Evolutionary conservation across 495 filamentous ascomycete species (phyloP).

Genomic region (Aspergillus nanangensis): DNA sequence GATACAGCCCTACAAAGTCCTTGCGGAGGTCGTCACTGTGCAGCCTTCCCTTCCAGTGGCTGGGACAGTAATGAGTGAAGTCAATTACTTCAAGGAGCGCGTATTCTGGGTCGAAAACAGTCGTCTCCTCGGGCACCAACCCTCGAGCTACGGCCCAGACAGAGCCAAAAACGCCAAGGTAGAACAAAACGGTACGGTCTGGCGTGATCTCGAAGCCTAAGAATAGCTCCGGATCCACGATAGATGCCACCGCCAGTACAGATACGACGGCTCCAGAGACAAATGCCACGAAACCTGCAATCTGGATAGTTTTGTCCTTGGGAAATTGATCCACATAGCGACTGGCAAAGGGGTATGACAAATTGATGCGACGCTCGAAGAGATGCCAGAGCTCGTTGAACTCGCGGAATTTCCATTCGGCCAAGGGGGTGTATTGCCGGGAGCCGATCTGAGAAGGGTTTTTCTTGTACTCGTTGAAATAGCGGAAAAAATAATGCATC

Average conservation of each 20-base stretch:
- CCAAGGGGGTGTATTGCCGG: conserved; percentile 85
- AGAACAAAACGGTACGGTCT: conserved; percentile 80
- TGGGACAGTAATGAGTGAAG: conserved; percentile 85
- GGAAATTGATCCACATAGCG: conserved; percentile 95
- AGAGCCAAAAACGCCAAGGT: conserved; percentile 66
- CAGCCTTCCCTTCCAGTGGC: conserved; percentile 80
- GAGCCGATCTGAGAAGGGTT: conserved; percentile 80
- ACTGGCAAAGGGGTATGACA: conserved; percentile 91
- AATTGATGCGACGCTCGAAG: conserved; percentile 81
- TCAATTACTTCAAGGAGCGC: conserved; percentile 83
- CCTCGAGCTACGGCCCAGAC: conserved; percentile 79
- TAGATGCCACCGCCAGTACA: conserved; percentile 71
- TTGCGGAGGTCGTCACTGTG: conserved; percentile 81
- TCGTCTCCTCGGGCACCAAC: conserved; percentile 76
- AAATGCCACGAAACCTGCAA: conserved; percentile 80
- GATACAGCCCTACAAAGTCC: conserved; percentile 85
- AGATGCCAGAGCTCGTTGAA: conserved; percentile 96
- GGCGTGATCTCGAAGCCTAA: conserved; percentile 85
- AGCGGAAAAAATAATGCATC: conserved; percentile 84
- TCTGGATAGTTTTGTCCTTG: conserved; percentile 83
- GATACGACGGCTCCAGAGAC: conserved; percentile 79
- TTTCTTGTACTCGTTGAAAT: conserved; percentile 93
- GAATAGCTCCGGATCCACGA: conserved; percentile 87
- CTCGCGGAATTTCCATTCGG: conserved; percentile 97
- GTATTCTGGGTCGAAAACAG: conserved; percentile 88